These are phyloP conservation scores for Claviceps africana DNA, from an alignment of 2,329 filamentous ascomycete species.

Conservation along the genomic window DNA sequence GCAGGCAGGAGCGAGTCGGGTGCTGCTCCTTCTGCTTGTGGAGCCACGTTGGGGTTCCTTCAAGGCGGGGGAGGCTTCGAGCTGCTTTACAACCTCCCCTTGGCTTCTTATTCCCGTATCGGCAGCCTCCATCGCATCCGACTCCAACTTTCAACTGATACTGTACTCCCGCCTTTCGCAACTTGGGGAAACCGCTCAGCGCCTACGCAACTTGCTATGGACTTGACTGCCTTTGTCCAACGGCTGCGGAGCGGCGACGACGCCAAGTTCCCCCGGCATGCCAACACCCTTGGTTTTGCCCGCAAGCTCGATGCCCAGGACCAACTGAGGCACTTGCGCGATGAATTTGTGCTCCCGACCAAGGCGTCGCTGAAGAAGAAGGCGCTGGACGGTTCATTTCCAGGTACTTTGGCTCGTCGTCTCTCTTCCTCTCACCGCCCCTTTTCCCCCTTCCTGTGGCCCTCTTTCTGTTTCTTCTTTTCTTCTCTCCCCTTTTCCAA, in stretches of 20 bases:
- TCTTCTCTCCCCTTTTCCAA: neutral
- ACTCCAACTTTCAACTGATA: no score
- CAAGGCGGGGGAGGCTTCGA: no score
- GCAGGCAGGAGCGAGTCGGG: no score
- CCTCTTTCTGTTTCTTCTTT: neutral
- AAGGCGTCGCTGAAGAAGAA: slow-evolving; percentile 55
- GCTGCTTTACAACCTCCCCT: no score
- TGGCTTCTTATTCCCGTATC: no score
- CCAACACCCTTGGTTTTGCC: slow-evolving; percentile 34
- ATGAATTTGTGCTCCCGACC: slow-evolving; percentile 66
- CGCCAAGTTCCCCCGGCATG: slow-evolving; percentile 32
- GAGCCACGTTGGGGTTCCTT: no score
- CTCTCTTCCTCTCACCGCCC: neutral
- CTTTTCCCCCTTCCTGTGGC: neutral
- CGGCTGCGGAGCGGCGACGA: slow-evolving; percentile 26
- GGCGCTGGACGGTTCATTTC: slow-evolving; percentile 33
- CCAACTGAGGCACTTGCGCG: slow-evolving; percentile 43
- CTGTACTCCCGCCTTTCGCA: no score
- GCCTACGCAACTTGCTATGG: slow-evolving; percentile 15
- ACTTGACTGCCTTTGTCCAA: slow-evolving; percentile 24
- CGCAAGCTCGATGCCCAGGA: slow-evolving; percentile 44
- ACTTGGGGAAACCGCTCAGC: slow-evolving; percentile 13
- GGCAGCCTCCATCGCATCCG: no score
- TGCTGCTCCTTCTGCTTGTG: no score
- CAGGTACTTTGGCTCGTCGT: slow-evolving; percentile 18